Evolutionary conservation across 257 asterid species (phyloP), one percentile per base, ranked within the genome.

Genomic region (Solanum gracilifrons): DNA sequence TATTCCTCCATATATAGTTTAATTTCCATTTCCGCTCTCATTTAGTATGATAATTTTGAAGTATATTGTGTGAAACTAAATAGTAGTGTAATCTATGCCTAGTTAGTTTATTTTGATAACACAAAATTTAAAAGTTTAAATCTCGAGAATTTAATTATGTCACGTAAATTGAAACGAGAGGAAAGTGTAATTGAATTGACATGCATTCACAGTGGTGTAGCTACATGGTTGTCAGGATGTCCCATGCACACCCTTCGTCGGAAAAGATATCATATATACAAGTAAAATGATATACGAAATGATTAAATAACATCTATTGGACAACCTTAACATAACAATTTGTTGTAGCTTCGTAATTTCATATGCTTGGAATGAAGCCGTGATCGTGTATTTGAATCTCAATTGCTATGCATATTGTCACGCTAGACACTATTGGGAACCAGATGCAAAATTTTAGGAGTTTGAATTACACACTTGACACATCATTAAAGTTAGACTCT

Each of bases 161-260:
- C 69, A 60, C 29, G 11, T 60, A 8, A 60, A 60, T 4, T 9
- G 27, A 60, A 60, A 60, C 2, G 9, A 23, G 25, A 60, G 5
- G 13, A 62, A 23, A 12, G 76, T 71, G 41, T 16, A 71, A 29
- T 71, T 31, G 77, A 68, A 68, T 27, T 68, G 11, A 5, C 9
- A 13, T 27, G 36, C 74, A 66, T 66, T 66, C 6, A 13, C 55
- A 46, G 55, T 15, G 21, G 21, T 5, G 21, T 15, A 15, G 60
- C 60, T 48, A 48, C 3, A 15, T 48, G 60, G 60, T 5, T 48
- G 8, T 41, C 3, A 48, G 8, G 7, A 8, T 15, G 60, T 48
- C 3, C 2, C 15, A 48, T 15, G 21, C 20, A 48, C 8, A 48
- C 1, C 3, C 21, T 48, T 15, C 0, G 3, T 48, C 0, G 0